Base-by-base conservation (phyloP, 768 basidiomycete species). In the Tephrocybe sp. region DNA sequence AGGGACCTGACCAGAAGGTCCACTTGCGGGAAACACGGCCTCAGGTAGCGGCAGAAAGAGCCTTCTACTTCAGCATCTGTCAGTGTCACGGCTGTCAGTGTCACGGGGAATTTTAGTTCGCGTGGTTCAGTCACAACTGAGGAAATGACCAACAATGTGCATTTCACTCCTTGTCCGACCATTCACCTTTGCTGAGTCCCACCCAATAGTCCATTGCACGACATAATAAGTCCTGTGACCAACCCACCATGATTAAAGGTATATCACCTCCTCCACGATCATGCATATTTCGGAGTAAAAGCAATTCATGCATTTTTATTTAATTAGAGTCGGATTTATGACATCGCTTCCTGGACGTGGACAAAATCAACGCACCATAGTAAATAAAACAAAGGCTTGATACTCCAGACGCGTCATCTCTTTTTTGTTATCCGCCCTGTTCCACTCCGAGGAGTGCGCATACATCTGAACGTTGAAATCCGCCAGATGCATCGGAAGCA, bases 211-310 rank as follows among this genome's bases (percentile, higher is more conserved):
- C 56, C 16, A 61, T 37, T 12, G 61, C 61, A 11, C 18, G 30
- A 15, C 59, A 54, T 8, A 34, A 12, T n/a, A 12, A 9, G 11
- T n/a, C 16, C 32, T 34, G 32, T n/a, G 5, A 5, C 32, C 32
- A 34, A n/a, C 13, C 15, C 11, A 34, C 6, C 7, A 34, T 12
- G 15, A 34, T 34, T 9, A 34, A 9, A 34, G 32, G 60, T 31
- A 66, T 57, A 39, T 68, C 63, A 4, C 26, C 61, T 18, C 63
- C 60, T 9, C 60, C 64, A 15, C 46, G 47, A 48, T 66, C 64
- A 34, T 62, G 64, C 60, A 64, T 66, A 26, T 63, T 63, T 2
- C 65, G 56, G 21, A 65, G 53, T 24, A 66, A 28, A 3, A 34
- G 16, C 5, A 34, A 12, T 34, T 60, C 52, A 43, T 63, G 59